Base-by-base conservation (phyloP, 495 filamentous ascomycete species). In the Penicillium goetzii region DNA sequence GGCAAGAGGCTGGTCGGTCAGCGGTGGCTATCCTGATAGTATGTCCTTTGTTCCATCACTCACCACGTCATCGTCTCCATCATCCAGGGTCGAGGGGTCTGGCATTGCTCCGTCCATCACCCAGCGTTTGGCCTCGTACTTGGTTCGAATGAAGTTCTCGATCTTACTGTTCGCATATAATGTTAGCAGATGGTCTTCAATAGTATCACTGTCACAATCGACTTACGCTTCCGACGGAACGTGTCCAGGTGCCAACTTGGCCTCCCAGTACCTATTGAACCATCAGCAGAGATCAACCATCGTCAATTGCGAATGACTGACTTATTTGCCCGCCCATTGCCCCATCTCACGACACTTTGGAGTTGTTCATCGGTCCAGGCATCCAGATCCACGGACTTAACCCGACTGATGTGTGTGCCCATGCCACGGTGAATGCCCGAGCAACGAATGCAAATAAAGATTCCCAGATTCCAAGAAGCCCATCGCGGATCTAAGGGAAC, bases 281-380 rank as follows among this genome's bases (percentile, higher is more conserved):
- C 41, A 15, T 55, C 38, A 81, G 66, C 36, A 62, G 26, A 17
- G 25, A 38, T 19, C 9, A 4, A 2, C 6, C n/a, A 33, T 19
- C 56, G 58, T 30, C 62, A 65, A 68, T 68, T 47, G 52, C 17
- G 60, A 25, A 25, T 28, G 10, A 77, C 84, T 59, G 41, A 97
- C 86, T 92, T 97, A 78, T 99, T 99, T 28, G 95, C 96, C 73
- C 92, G 88, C 34, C 87, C 83, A 80, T 99, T 99, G 52, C 95
- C 95, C 96, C 95, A 99, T 78, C 83, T 89, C 58, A 98, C 66
- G 56, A 99, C 88, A 72, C 90, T 97, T 70, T 93, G 88, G 60
- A 97, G 77, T 81, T 98, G 96, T 76, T 98, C 96, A 77, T 99
- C 95, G 60, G 94, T 98, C 95, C 95, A 99, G 9, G 92, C 86